A percentile compares a stretch with the other conserved stretches of the same genome.
Evolutionary conservation across 441 rosid species (phyloP).

Genomic region (Erodium moschatum): DNA sequence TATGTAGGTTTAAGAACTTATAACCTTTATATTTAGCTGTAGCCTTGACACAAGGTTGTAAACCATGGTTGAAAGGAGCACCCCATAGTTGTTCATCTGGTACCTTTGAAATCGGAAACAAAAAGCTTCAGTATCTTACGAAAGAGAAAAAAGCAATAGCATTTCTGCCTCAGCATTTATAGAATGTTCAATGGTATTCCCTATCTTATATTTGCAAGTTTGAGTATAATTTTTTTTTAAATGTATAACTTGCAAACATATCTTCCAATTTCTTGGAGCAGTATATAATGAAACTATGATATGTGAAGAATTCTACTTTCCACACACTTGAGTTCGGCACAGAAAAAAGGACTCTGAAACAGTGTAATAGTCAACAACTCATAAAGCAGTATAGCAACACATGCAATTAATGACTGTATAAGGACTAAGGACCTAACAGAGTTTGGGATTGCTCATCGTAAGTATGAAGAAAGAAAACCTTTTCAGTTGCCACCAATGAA

Average conservation of each 20-base stretch:
- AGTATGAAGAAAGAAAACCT: background rate
- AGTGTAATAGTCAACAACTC: background rate
- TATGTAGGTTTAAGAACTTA: constrained; percentile 4
- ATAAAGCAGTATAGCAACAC: background rate
- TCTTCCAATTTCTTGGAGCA: too few relatives aligned
- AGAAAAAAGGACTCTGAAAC: background rate
- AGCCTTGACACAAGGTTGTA: constrained; percentile 63
- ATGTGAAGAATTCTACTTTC: background rate
- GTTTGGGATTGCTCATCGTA: background rate
- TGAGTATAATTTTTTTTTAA: background rate
- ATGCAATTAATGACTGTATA: background rate
- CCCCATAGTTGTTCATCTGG: constrained; percentile 45
- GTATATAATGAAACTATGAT: background rate
- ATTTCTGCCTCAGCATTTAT: background rate
- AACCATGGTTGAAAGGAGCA: constrained; percentile 50
- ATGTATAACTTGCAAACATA: too few relatives aligned
- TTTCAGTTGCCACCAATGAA: background rate
- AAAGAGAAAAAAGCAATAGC: background rate
- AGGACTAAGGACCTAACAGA: background rate
- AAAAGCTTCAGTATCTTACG: background rate
- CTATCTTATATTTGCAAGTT: background rate
- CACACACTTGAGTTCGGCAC: too few relatives aligned
- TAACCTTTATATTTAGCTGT: constrained; percentile 53
- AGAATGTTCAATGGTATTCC: background rate
- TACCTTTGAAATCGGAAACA: constrained; percentile 28